Percentiles rank a stretch among this genome's conserved stretches.
These are phyloP conservation scores for Debaryomyces hansenii DNA, from an alignment of 805 yeast species.

Conservation along the genomic window DNA sequence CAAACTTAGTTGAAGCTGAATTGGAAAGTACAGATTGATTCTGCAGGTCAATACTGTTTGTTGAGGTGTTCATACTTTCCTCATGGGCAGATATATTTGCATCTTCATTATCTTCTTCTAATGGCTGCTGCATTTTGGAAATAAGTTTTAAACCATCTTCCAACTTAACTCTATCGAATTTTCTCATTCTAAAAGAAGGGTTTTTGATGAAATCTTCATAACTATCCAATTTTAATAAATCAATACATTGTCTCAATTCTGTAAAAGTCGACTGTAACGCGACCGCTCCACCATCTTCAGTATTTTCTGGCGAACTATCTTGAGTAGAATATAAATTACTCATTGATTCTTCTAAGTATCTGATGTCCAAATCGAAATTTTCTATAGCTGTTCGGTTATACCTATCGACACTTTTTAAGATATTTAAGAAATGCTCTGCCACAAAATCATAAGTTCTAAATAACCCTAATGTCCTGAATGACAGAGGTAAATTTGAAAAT, in stretches of 20 bases:
- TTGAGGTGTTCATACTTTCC: slow-evolving; percentile 11
- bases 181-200: slow-evolving; percentile 41
- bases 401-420: slow-evolving; percentile 53
- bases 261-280: slow-evolving; percentile 72
- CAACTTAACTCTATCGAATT: slow-evolving; percentile 71
- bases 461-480: slow-evolving; percentile 75
- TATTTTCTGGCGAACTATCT: slow-evolving; percentile 16
- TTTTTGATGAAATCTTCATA: slow-evolving; percentile 62
- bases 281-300: slow-evolving; percentile 35
- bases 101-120: slow-evolving; percentile 15
- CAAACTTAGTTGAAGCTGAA: slow-evolving; percentile 30
- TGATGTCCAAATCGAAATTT: slow-evolving; percentile 78
- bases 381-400: slow-evolving; percentile 61
- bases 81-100: slow-evolving; percentile 3
- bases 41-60: slow-evolving; percentile 11
- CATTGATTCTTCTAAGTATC: slow-evolving; percentile 66
- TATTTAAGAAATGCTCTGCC: slow-evolving; percentile 64
- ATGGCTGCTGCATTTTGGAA: slow-evolving; percentile 44
- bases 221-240: slow-evolving; percentile 63
- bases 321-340: slow-evolving; percentile 29
- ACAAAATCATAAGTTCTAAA: slow-evolving; percentile 86
- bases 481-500: slow-evolving; percentile 74
- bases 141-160: slow-evolving; percentile 67
- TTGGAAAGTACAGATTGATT: slow-evolving; percentile 21
- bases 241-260: slow-evolving; percentile 78